phyloP scores from a whole-genome alignment of 352 stramenopile genomes.

The Globisporangium solare region DNA sequence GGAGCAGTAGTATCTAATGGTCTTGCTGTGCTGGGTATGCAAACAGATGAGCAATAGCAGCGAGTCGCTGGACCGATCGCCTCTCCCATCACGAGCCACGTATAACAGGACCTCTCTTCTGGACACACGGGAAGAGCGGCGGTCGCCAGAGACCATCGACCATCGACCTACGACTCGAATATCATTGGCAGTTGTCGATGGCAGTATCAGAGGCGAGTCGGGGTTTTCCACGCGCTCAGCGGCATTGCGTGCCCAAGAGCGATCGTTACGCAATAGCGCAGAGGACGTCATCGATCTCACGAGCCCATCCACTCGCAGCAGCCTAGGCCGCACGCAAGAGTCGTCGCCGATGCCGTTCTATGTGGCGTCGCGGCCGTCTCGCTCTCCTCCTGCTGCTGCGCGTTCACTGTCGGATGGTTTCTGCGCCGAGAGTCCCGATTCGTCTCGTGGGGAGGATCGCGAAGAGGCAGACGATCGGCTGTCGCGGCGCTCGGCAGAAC shows the following conservation, averaged over 20 bases:
- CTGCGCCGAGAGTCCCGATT: slow-evolving; percentile 50
- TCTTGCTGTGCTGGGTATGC: neutral
- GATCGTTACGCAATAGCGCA: slow-evolving; percentile 6
- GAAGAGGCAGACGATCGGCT: neutral
- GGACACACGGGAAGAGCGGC: neutral
- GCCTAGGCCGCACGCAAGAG: slow-evolving; percentile 6
- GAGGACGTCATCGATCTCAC: slow-evolving; percentile 58
- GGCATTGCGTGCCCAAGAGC: neutral
- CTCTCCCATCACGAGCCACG: slow-evolving; percentile 5
- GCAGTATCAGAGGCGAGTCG: neutral
- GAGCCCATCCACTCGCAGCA: slow-evolving; percentile 24
- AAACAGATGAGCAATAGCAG: slow-evolving; percentile 7
- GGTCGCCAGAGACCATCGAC: neutral
- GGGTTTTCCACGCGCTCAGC: neutral
- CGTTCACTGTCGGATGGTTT: slow-evolving; percentile 31
- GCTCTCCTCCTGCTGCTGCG: neutral
- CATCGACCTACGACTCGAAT: neutral
- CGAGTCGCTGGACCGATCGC: neutral
- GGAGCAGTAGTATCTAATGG: neutral
- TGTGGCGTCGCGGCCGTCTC: neutral
- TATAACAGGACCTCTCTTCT: neutral
- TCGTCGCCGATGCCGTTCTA: neutral
- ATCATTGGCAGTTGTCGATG: neutral
- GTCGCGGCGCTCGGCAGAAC: neutral
- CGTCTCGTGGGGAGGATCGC: slow-evolving; percentile 11